Conservation (phyloP, 2,329 filamentous ascomycete genomes). For the Xylaria hypoxylon region DNA sequence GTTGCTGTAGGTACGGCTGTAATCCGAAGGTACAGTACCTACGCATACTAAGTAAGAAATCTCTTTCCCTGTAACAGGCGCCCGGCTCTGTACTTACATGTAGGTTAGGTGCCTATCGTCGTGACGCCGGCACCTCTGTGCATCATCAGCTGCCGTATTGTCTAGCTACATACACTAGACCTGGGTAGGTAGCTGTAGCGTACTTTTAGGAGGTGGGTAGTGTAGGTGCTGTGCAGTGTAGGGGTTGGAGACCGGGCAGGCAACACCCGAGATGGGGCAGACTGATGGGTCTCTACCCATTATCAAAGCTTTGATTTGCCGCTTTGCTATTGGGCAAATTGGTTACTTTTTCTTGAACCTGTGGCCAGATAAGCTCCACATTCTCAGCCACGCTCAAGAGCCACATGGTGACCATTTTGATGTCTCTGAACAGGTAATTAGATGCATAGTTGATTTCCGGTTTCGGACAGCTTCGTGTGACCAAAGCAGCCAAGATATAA, state of each 20-base stretch:
- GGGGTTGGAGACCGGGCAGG: too few species aligned
- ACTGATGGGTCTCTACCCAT: not conserved
- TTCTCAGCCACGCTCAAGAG: constrained; percentile 30
- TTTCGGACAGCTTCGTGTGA: constrained; percentile 42
- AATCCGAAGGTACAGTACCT: not conserved
- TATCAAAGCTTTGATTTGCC: constrained; percentile 13
- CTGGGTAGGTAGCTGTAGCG: too few species aligned
- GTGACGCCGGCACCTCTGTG: constrained; percentile 27
- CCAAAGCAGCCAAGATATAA: constrained; percentile 9
- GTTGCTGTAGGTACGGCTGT: too few species aligned
- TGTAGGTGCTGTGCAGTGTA: not conserved
- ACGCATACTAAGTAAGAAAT: too few species aligned
- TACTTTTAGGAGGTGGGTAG: too few species aligned
- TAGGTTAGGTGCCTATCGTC: not conserved
- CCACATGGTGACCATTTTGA: constrained; percentile 23
- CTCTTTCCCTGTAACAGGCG: too few species aligned
- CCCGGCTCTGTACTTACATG: too few species aligned
- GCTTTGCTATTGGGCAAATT: constrained; percentile 1
- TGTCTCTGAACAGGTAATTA: constrained; percentile 1
- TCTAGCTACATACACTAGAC: too few species aligned
- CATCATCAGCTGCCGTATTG: constrained; percentile 33
- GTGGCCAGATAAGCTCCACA: not conserved
- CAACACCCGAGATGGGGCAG: too few species aligned
- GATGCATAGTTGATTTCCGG: constrained; percentile 31
- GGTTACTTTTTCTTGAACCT: not conserved